Base-by-base conservation (phyloP, 768 basidiomycete species). In the Cystofilobasidium bisporidii region DNA sequence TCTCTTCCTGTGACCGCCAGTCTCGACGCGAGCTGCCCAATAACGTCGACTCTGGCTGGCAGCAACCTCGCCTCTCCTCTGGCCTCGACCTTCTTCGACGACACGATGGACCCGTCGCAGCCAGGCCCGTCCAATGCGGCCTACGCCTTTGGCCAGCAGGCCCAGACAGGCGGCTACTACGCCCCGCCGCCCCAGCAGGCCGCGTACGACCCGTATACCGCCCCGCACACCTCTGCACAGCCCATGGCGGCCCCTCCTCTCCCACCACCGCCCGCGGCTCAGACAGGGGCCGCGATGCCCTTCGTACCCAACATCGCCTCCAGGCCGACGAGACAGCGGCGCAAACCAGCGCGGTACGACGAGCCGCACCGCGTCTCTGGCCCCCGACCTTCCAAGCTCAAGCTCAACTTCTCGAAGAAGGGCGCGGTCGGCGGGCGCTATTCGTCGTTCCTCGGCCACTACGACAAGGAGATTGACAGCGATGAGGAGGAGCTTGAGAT, bases 401-500 rank as follows among this genome's bases (percentile, higher is more conserved):
- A 68, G 67, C 61, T 68, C 32, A 68, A 63, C 67, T 63, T 68
- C 55, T 41, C n/a, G 8, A 58, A 59, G 40, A 53, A 28, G 30
- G 36, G 47, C 1, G 56, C n/a, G 9, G 43, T 47, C 45, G 66
- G 48, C 24, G 55, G 45, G 1, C 43, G 67, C 36, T 68, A 68
- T 50, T 62, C 41, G 40, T 45, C 38, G 22, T 68, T 68, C 26
- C 61, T 68, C 26, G 94, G 94, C 10, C 82, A 86, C 17, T 97
- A 92, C 76, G 93, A 97, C 79, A 81, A 92, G 50, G 94, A 97
- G 75, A 79, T 97, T 62, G 94, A 98, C 76, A 92, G 89, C 60
- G 91, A 97, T 73, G 90, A 92, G 56, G 81, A 81, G 67, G 93
- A 96, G 66, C 77, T 98, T 67, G 86, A 86, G 20, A 96, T 98